Evolutionary conservation across 768 basidiomycete species (phyloP).

Genomic region (Hericium rajendrae): DNA sequence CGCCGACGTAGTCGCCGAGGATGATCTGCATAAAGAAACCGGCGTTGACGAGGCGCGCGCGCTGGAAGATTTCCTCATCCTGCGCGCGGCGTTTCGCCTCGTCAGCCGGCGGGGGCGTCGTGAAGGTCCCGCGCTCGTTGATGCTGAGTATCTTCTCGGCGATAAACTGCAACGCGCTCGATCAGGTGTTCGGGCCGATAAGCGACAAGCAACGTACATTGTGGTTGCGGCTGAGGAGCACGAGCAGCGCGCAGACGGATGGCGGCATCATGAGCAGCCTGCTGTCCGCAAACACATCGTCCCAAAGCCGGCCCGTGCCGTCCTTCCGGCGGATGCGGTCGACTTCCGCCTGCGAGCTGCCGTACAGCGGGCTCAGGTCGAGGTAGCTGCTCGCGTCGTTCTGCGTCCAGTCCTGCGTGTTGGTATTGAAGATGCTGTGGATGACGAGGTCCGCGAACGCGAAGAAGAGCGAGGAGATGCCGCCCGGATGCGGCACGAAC

Average conservation of each 20-base stretch:
- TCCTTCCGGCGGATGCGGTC: conserved; percentile 48
- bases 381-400: conserved; percentile 69
- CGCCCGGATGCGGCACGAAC: conserved; percentile 26
- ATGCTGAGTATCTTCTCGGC: conserved; percentile 57
- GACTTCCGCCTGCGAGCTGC: conserved; percentile 36
- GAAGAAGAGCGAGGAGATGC: conserved; percentile 67
- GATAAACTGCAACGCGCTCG: conserved; percentile 40
- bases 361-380: conserved; percentile 69
- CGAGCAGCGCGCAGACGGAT: conserved; percentile 52
- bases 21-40: conserved; percentile 65
- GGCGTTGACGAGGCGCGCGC: conserved; percentile 64
- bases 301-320: conserved; percentile 56
- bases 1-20: conserved; percentile 63
- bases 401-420: conserved; percentile 34
- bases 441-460: conserved; percentile 73
- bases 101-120: conserved; percentile 13
- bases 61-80: conserved; percentile 72
- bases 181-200: neutral
- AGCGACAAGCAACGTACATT: conserved; percentile 36
- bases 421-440: conserved; percentile 61
- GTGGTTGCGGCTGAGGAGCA: conserved; percentile 65
- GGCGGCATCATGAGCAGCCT: conserved; percentile 68
- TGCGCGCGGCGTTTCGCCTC: conserved; percentile 28
- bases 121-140: conserved; percentile 51
- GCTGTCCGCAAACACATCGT: conserved; percentile 62